Evolutionary conservation across 2,329 filamentous ascomycete genomes (phyloP).

Genomic region (Immersiporthe knoxdaviesiana): DNA sequence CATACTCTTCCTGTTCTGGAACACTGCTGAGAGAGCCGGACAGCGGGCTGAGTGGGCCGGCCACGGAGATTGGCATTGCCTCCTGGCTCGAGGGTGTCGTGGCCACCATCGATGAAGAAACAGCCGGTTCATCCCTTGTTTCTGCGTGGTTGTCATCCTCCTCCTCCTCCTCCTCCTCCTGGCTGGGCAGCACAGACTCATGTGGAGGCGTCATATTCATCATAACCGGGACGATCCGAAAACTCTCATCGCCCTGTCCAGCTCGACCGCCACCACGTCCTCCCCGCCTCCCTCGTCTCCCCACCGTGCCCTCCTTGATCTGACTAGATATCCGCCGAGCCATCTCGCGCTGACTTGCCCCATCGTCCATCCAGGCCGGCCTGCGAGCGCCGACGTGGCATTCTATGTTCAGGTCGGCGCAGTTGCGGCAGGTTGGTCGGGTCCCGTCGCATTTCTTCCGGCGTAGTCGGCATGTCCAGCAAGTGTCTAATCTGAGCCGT

Average conservation of each 20-base stretch:
- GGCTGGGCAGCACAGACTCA: slow-evolving; percentile 30
- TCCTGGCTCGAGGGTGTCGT: slow-evolving; percentile 46
- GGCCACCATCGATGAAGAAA: neutral
- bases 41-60: neutral
- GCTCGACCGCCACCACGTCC: neutral
- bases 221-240: neutral
- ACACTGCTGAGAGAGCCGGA: slow-evolving; percentile 34
- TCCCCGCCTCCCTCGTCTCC: neutral
- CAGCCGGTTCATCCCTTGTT: neutral
- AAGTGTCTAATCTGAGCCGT: neutral
- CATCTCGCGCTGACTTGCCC: slow-evolving; percentile 52
- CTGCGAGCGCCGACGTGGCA: slow-evolving; percentile 57
- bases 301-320: slow-evolving; percentile 1
- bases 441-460: slow-evolving; percentile 65
- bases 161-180: slow-evolving; percentile 42
- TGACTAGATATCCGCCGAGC: slow-evolving; percentile 34
- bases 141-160: neutral
- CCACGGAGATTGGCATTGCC: slow-evolving; percentile 37
- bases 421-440: slow-evolving; percentile 55
- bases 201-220: neutral
- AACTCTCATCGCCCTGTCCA: neutral
- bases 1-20: slow-evolving; percentile 34
- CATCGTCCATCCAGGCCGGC: slow-evolving; percentile 63
- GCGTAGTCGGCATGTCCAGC: slow-evolving; percentile 57
- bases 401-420: slow-evolving; percentile 54